These are phyloP conservation scores for Prunus dulcis DNA, from an alignment of 306 rosid genomes.

Conservation along the genomic window DNA sequence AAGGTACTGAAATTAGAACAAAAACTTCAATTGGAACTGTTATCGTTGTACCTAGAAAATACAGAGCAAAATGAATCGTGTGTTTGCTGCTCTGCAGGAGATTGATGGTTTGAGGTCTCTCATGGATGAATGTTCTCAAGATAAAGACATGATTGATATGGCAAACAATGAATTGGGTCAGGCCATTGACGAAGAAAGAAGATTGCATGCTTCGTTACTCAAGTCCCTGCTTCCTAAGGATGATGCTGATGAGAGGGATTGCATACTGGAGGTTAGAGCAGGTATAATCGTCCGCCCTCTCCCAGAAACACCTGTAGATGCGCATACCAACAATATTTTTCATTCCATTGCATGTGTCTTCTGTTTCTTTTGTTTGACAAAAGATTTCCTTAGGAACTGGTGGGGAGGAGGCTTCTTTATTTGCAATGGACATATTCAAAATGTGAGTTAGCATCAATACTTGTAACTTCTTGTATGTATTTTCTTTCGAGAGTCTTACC, in stretches of 20 bases:
- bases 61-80: neutral
- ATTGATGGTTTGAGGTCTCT: conserved; percentile 63
- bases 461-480: conserved; percentile 16
- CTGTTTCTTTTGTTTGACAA: neutral
- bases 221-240: conserved; percentile 85
- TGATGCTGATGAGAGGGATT: conserved; percentile 93
- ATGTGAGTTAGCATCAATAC: conserved; percentile 48
- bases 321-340: neutral
- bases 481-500: conserved; percentile 17
- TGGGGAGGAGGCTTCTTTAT: conserved; percentile 94
- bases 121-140: conserved; percentile 63
- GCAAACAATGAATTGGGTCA: conserved; percentile 61
- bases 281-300: conserved; percentile 33
- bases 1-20: conserved; percentile 43
- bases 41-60: neutral
- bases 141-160: conserved; percentile 82
- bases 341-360: neutral
- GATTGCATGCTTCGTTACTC: conserved; percentile 54
- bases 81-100: conserved; percentile 43
- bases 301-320: no score
- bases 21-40: neutral
- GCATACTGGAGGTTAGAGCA: conserved; percentile 95
- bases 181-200: conserved; percentile 57
- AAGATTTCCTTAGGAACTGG: conserved; percentile 58
- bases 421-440: conserved; percentile 89